These are phyloP conservation scores for Torrubiellomyces zombiae DNA, from an alignment of 2,329 filamentous ascomycete genomes.

Conservation along the genomic window DNA sequence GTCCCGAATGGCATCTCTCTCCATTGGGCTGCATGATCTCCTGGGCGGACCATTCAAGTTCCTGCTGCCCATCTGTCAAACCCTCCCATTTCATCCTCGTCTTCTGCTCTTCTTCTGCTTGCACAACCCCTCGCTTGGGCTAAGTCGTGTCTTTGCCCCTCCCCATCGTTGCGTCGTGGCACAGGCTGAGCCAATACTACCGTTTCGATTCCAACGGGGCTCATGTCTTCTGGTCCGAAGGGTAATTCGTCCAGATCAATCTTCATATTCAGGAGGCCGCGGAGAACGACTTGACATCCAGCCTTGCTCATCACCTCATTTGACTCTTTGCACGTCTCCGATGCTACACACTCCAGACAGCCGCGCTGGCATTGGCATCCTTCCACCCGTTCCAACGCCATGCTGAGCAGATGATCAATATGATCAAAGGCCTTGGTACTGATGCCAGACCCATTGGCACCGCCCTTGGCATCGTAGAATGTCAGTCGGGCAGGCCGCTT, in stretches of 20 bases:
- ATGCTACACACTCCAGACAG: conserved; percentile 80
- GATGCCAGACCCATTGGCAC: conserved; percentile 67
- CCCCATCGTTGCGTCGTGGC: no score
- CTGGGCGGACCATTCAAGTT: no score
- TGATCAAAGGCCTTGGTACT: conserved; percentile 91
- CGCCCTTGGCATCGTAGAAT: conserved; percentile 91
- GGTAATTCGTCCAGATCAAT: conserved; percentile 75
- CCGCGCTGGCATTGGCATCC: conserved; percentile 62
- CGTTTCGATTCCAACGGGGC: conserved; percentile 63
- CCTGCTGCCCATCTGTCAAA: conserved; percentile 12
- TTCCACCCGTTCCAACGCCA: conserved; percentile 62
- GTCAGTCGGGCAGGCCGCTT: conserved; percentile 80
- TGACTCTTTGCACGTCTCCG: conserved; percentile 65
- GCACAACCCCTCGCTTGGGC: no score
- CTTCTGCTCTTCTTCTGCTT: conserved; percentile 8
- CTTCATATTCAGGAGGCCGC: conserved; percentile 54
- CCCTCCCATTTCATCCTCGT: conserved; percentile 8
- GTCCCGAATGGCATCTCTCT: no score
- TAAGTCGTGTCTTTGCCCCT: no score
- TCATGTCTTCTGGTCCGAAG: conserved; percentile 61
- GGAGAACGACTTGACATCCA: conserved; percentile 67
- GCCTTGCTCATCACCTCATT: conserved; percentile 93
- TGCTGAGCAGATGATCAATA: conserved; percentile 57
- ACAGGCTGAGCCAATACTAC: conserved; percentile 59
- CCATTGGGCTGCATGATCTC: no score